Conservation (phyloP, 129 eudicot genomes). For the Dittrichia graveolens region DNA sequence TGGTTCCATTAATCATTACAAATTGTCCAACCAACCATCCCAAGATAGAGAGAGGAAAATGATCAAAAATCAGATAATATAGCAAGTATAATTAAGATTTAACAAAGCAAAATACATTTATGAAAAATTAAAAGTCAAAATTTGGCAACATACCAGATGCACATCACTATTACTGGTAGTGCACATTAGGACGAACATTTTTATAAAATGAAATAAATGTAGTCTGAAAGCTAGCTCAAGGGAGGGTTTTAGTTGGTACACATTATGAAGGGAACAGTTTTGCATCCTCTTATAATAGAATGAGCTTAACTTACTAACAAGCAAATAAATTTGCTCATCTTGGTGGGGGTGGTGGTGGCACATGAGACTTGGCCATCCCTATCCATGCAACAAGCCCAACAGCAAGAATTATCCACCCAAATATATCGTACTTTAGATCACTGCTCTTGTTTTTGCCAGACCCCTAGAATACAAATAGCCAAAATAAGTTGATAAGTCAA, state of each 20-base stretch:
- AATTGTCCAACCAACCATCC: too few relatives aligned
- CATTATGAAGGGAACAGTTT: slow-evolving; percentile 15
- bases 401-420: slow-evolving; percentile 63
- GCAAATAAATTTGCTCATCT: slow-evolving; percentile 35
- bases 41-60: not conserved
- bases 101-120: slow-evolving; percentile 25
- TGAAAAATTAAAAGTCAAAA: slow-evolving; percentile 32
- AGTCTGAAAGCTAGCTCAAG: slow-evolving; percentile 22
- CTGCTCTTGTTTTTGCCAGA: slow-evolving; percentile 45
- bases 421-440: slow-evolving; percentile 53
- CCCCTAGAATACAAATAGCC: slow-evolving; percentile 35
- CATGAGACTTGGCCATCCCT: slow-evolving; percentile 54
- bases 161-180: slow-evolving; percentile 11
- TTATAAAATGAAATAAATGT: slow-evolving; percentile 17
- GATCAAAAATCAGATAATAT: not conserved
- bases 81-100: not conserved
- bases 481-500: not conserved
- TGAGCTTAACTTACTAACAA: slow-evolving; percentile 20
- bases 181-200: slow-evolving; percentile 22
- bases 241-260: slow-evolving; percentile 25
- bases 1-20: too few relatives aligned
- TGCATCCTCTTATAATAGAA: slow-evolving; percentile 30
- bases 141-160: slow-evolving; percentile 27
- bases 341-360: slow-evolving; percentile 60
- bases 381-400: slow-evolving; percentile 62